Conservation (phyloP, 2,329 filamentous ascomycete genomes). For the Aspergillus piperis region DNA sequence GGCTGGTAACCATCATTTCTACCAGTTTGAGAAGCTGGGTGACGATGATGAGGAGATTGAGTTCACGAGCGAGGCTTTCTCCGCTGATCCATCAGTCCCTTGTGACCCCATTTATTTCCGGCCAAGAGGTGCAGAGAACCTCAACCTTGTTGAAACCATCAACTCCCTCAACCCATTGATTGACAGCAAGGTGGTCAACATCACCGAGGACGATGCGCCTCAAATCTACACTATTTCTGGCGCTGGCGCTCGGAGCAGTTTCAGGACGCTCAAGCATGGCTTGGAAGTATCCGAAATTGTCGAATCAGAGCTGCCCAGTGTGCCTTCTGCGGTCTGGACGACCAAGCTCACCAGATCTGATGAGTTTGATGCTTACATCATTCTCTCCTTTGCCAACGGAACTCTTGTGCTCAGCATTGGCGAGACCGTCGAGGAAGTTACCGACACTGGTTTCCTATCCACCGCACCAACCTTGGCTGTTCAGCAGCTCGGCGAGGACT, state of each 20-base stretch:
- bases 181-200: slow-evolving; percentile 87
- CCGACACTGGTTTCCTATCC: slow-evolving; percentile 87
- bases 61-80: slow-evolving; percentile 80
- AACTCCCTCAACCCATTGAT: slow-evolving; percentile 88
- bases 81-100: slow-evolving; percentile 69
- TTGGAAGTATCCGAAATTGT: slow-evolving; percentile 92
- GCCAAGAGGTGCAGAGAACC: slow-evolving; percentile 74
- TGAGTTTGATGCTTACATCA: slow-evolving; percentile 88
- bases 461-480: slow-evolving; percentile 87
- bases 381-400: slow-evolving; percentile 87
- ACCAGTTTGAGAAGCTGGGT: slow-evolving; percentile 95
- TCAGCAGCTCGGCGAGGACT: slow-evolving; percentile 90
- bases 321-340: slow-evolving; percentile 93
- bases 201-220: slow-evolving; percentile 88
- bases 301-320: slow-evolving; percentile 85
- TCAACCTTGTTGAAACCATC: slow-evolving; percentile 81
- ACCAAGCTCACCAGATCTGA: slow-evolving; percentile 81
- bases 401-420: slow-evolving; percentile 94
- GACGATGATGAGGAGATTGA: slow-evolving; percentile 91
- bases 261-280: slow-evolving; percentile 89
- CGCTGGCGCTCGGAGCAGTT: slow-evolving; percentile 82
- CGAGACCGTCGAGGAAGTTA: slow-evolving; percentile 94
- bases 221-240: slow-evolving; percentile 95
- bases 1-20: slow-evolving; percentile 90
- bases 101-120: slow-evolving; percentile 84